Base-by-base conservation (phyloP, 768 basidiomycete genomes). In the Coprinopsis strossmayeri region DNA sequence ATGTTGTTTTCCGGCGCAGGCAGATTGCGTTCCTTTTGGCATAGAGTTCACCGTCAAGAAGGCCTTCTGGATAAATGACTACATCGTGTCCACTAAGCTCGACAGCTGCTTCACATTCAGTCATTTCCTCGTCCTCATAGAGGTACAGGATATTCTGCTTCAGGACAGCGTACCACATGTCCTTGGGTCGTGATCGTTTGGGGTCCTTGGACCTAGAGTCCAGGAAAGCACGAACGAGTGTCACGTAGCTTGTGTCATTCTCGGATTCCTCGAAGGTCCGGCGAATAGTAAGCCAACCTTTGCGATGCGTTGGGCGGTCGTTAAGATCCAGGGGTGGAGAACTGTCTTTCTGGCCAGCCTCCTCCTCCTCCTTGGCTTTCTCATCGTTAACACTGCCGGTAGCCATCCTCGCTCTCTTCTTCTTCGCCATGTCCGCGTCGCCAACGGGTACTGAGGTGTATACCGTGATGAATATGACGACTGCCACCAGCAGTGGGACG, bases 141-240 rank as follows among this genome's bases (percentile, higher is more conserved):
- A 98, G 70, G 66, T 91, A 97, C 25, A 98, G 69, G 32, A 95
- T 83, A 58, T 81, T 86, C 37, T 87, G 90, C 73, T 97, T 97
- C 62, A 98, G 75, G 5, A 85, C 91, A 46, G 86, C 88, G 62
- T 84, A 96, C 83, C 89, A 96, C 78, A 78, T 84, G 62, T 96
- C 94, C 67, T 91, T 91, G 13, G 92, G 91, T 43, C 87, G 76
- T 12, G 86, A 82, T 34, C 79, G 74, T 60, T 85, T 87, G 5
- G 91, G 87, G 65, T 92, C 89, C 61, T 88, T 87, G 44, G 88
- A 89, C 49, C 87, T 76, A 15, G 88, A 71, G 57, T 91, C 89
- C 51, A 91, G 69, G 60, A 90, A 87, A 12, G 86, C 84, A 48
- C 80, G 79, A 59, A 92, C 81, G 52, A 90, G 67, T n/a, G 76